Percentiles rank a stretch among this genome's conserved stretches.
Conservation (phyloP, 108 stramenopile species). For the Thalassiosira profunda region DNA sequence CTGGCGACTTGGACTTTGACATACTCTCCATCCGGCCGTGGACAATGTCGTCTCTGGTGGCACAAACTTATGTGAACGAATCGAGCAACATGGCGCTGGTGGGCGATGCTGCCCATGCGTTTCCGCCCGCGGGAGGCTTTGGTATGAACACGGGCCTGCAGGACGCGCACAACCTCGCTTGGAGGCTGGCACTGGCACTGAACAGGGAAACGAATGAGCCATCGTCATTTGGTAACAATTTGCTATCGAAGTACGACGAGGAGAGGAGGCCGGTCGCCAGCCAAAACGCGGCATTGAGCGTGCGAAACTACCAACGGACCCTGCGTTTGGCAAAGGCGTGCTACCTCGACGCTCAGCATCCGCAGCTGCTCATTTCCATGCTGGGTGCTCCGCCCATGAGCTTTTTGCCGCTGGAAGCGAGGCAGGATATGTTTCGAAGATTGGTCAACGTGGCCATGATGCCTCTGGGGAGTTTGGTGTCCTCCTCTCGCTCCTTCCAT, state of each 20-base stretch:
- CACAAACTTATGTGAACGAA: slow-evolving; percentile 56
- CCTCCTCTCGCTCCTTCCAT: slow-evolving; percentile 27
- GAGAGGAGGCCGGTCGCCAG: slow-evolving; percentile 87
- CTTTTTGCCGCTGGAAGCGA: slow-evolving; percentile 52
- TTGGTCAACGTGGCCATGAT: slow-evolving; percentile 63
- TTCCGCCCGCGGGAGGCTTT: slow-evolving; percentile 97
- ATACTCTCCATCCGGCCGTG: slow-evolving; percentile 87
- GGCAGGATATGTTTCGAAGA: slow-evolving; percentile 60
- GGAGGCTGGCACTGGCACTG: slow-evolving; percentile 72
- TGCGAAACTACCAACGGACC: slow-evolving; percentile 89
- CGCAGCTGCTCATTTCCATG: slow-evolving; percentile 53
- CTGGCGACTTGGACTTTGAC: slow-evolving; percentile 34
- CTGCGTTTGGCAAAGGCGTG: slow-evolving; percentile 74
- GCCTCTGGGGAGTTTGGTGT: slow-evolving; percentile 57
- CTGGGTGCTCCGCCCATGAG: slow-evolving; percentile 45
- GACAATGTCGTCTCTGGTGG: slow-evolving; percentile 91
- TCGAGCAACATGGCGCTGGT: slow-evolving; percentile 56
- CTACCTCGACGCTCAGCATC: slow-evolving; percentile 80
- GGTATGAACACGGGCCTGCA: slow-evolving; percentile 98
- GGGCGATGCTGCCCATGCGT: slow-evolving; percentile 96
- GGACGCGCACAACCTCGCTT: slow-evolving; percentile 92
- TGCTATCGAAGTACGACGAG: slow-evolving; percentile 62
- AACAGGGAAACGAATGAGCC: background rate
- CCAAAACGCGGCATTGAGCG: slow-evolving; percentile 87
- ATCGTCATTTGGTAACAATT: background rate